phyloP scores from a whole-genome alignment of 352 stramenopile genomes.

The Pythium plurisporium region DNA sequence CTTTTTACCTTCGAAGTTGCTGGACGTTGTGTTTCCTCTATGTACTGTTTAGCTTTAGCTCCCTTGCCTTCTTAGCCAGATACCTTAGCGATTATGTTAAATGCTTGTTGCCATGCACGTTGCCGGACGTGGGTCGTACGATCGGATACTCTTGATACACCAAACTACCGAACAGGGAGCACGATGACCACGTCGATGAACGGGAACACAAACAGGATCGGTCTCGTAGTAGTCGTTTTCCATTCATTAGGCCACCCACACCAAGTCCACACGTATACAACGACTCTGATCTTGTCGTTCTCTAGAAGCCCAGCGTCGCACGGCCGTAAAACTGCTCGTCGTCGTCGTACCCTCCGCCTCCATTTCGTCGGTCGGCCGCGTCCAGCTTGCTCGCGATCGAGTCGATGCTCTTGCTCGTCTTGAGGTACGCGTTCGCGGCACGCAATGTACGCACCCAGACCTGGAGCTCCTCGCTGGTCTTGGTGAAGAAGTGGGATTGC shows the following conservation, averaged over 20 bases:
- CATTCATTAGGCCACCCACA: background rate
- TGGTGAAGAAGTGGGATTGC: slow-evolving; percentile 86
- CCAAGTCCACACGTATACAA: background rate
- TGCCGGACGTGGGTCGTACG: background rate
- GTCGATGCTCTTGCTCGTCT: slow-evolving; percentile 40
- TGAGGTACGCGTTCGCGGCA: slow-evolving; percentile 57
- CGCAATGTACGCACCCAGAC: slow-evolving; percentile 79
- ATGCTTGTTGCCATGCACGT: background rate
- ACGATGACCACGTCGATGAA: too few species aligned
- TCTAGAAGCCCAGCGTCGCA: slow-evolving; percentile 76
- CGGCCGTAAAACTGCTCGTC: slow-evolving; percentile 82
- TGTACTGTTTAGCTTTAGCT: slow-evolving; percentile 6
- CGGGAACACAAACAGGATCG: too few species aligned
- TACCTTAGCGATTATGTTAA: slow-evolving; percentile 5
- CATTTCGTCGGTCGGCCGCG: slow-evolving; percentile 22
- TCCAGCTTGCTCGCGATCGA: slow-evolving; percentile 28
- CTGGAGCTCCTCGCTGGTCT: slow-evolving; percentile 60
- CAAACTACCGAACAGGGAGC: too few species aligned
- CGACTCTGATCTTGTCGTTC: background rate
- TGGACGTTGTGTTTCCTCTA: background rate
- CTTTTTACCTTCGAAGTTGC: too few species aligned
- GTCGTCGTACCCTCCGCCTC: slow-evolving; percentile 42
- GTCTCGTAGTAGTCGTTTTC: too few species aligned
- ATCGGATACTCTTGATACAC: background rate
- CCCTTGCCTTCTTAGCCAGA: background rate